A percentile compares a stretch with the other conserved stretches of the same genome.
Conservation (phyloP, 805 yeast species). For the Wickerhamiella brachini region DNA sequence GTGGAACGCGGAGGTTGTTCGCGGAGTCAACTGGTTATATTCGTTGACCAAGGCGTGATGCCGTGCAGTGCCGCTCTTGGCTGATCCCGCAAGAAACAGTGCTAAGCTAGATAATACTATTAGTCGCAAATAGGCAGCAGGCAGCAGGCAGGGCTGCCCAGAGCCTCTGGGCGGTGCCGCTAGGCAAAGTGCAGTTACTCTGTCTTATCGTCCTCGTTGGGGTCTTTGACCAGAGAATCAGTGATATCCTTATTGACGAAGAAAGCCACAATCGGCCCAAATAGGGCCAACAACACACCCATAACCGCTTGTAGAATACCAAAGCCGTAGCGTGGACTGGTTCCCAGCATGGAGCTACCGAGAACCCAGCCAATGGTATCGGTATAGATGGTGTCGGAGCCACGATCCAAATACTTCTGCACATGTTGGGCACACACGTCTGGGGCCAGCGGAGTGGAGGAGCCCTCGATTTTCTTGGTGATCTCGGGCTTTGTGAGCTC, state of each 20-base stretch:
- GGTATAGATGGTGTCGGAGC: constrained; percentile 63
- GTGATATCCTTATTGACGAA: constrained; percentile 13
- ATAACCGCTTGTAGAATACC: constrained; percentile 17
- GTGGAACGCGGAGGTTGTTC: constrained; percentile 64
- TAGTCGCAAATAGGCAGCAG: too few relatives aligned
- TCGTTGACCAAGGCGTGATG: constrained; percentile 13
- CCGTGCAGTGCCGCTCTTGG: too few relatives aligned
- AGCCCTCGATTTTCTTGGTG: constrained; percentile 73
- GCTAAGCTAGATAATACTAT: too few relatives aligned
- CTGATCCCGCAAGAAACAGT: too few relatives aligned
- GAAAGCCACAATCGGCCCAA: constrained; percentile 17
- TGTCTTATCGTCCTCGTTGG: neutral
- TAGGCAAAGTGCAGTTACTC: too few relatives aligned
- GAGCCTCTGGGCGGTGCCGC: too few relatives aligned
- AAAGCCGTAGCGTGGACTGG: constrained; percentile 16
- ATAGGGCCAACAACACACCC: constrained; percentile 13
- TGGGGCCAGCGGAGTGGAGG: constrained; percentile 56
- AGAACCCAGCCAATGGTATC: constrained; percentile 79
- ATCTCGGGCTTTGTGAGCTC: constrained; percentile 75
- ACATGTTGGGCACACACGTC: constrained; percentile 52
- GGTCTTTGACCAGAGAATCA: neutral
- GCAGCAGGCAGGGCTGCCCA: too few relatives aligned
- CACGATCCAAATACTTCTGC: constrained; percentile 40
- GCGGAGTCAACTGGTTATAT: constrained; percentile 51
- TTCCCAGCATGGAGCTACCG: constrained; percentile 32